Conservation (phyloP, 768 basidiomycete genomes). For the Kwoniella pini region DNA sequence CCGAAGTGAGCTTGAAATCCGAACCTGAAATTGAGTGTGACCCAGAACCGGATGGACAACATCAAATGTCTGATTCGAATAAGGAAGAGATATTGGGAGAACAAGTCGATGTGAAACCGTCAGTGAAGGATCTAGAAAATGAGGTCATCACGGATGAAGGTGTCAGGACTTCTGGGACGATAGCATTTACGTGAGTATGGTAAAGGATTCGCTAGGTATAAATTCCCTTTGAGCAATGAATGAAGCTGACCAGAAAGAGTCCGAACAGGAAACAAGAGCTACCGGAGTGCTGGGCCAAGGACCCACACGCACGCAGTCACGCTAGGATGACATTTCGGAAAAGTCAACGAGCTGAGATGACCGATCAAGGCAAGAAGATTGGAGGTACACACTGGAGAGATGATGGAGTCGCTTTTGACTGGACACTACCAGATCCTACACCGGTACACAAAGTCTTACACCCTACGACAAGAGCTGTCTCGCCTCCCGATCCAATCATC, state of each 20-base stretch:
- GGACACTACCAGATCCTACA: constrained; percentile 1
- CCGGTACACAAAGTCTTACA: not conserved
- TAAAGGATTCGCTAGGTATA: not conserved
- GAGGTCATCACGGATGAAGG: not conserved
- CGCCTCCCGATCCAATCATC: not conserved
- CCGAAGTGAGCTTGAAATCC: not conserved
- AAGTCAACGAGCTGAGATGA: not conserved
- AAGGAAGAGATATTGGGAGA: not conserved
- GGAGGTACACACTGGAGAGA: constrained; percentile 15
- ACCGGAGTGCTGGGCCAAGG: constrained; percentile 8
- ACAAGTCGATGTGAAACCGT: constrained; percentile 6
- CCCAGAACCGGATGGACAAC: not conserved
- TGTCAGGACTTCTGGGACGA: constrained; percentile 5
- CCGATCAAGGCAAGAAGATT: constrained; percentile 11
- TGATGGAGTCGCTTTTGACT: constrained; percentile 24
- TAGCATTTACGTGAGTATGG: constrained; percentile 14
- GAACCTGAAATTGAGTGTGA: not conserved
- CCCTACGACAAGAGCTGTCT: no score
- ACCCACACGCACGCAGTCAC: not conserved
- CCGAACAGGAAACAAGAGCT: not conserved
- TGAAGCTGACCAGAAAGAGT: not conserved
- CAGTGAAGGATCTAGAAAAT: constrained; percentile 5
- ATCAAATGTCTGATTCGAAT: not conserved
- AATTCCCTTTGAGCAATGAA: not conserved
- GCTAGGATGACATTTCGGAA: constrained; percentile 9